These are phyloP conservation scores for Populus hybrid DNA, from an alignment of 441 rosid species.

Conservation along the genomic window DNA sequence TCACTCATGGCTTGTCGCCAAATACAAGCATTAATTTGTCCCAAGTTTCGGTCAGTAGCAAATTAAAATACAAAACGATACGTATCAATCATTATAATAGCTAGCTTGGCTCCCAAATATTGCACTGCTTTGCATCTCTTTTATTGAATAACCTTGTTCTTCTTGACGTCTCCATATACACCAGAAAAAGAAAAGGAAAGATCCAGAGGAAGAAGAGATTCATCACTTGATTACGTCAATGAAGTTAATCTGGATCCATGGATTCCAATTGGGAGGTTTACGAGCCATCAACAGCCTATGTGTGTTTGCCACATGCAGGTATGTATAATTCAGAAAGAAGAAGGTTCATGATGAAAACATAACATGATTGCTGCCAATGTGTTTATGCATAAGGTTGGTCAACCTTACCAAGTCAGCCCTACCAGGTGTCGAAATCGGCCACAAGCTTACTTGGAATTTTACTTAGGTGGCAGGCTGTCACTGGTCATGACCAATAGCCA, in stretches of 20 bases:
- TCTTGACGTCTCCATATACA: no score
- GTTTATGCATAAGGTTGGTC: neutral
- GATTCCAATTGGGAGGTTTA: neutral
- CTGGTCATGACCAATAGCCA: neutral
- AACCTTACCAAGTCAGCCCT: neutral
- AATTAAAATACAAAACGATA: neutral
- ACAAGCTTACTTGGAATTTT: neutral
- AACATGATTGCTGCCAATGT: neutral
- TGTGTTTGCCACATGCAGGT: neutral
- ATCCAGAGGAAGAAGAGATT: neutral
- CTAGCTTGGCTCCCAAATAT: neutral
- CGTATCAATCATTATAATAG: neutral
- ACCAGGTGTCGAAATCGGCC: neutral
- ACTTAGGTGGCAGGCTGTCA: neutral
- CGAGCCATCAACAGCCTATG: neutral
- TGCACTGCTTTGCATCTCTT: no score
- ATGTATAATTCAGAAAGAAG: neutral
- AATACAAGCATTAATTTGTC: neutral
- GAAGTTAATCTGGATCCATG: neutral
- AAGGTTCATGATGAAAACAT: neutral
- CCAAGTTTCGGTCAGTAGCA: neutral
- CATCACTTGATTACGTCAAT: neutral
- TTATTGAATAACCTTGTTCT: neutral
- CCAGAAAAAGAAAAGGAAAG: no score
- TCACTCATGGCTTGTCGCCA: neutral